These are phyloP conservation scores for Amanita muscaria DNA, from an alignment of 768 basidiomycete species.

Conservation along the genomic window DNA sequence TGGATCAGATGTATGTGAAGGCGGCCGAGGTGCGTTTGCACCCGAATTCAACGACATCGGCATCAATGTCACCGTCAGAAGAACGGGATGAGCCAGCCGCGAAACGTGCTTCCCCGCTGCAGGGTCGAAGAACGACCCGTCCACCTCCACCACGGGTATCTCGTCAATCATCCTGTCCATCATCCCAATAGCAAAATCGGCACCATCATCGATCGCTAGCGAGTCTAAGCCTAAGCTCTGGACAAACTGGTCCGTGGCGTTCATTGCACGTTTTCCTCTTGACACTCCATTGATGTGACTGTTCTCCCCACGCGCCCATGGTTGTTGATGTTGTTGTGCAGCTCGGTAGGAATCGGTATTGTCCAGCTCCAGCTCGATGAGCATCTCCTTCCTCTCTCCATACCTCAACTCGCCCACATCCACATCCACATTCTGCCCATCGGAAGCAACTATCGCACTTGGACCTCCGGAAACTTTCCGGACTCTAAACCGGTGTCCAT, in stretches of 20 bases:
- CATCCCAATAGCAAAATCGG: slow-evolving; percentile 81
- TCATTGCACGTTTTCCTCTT: slow-evolving; percentile 33
- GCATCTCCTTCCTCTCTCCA: slow-evolving; percentile 96
- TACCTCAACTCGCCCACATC: slow-evolving; percentile 91
- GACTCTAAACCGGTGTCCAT: slow-evolving; percentile 83
- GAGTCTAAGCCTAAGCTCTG: slow-evolving; percentile 78
- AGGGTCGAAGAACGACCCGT: slow-evolving; percentile 93
- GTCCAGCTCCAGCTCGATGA: slow-evolving; percentile 91
- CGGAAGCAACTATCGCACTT: slow-evolving; percentile 77
- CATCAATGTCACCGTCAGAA: slow-evolving; percentile 89
- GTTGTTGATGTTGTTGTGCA: slow-evolving; percentile 14
- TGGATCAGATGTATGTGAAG: slow-evolving; percentile 59
- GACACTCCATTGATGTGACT: slow-evolving; percentile 1
- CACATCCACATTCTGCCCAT: slow-evolving; percentile 91
- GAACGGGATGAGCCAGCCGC: slow-evolving; percentile 83
- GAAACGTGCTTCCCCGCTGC: slow-evolving; percentile 75
- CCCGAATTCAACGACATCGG: slow-evolving; percentile 33
- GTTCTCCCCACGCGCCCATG: slow-evolving; percentile 11
- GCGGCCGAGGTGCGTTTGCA: slow-evolving; percentile 24
- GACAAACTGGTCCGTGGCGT: slow-evolving; percentile 86
- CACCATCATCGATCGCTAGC: slow-evolving; percentile 59
- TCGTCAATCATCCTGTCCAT: slow-evolving; percentile 98
- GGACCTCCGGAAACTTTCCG: slow-evolving; percentile 92
- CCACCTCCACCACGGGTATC: slow-evolving; percentile 92
- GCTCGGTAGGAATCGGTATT: slow-evolving; percentile 51